Percentiles rank a stretch among this genome's conserved stretches.
Evolutionary conservation across 2,329 filamentous ascomycete species (phyloP).

Genomic region (Lecanicillium sp.): DNA sequence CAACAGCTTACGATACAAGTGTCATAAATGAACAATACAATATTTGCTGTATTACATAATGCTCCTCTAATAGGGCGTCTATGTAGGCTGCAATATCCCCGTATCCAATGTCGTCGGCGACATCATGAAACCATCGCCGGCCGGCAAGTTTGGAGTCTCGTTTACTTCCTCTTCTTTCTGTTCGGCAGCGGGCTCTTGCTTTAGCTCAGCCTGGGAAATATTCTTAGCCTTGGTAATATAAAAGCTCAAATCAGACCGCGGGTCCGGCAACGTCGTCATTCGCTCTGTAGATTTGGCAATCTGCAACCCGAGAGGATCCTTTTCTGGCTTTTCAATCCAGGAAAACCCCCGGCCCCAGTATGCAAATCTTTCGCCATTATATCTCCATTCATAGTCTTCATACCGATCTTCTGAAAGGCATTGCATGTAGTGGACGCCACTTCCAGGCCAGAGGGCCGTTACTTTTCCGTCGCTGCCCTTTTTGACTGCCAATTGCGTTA

Average conservation of each 20-base stretch:
- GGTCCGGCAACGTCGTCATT: slow-evolving; percentile 7
- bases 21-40: too few relatives aligned
- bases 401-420: slow-evolving; percentile 21
- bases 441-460: slow-evolving; percentile 32
- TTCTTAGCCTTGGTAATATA: slow-evolving; percentile 5
- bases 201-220: neutral
- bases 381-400: slow-evolving; percentile 17
- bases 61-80: too few relatives aligned
- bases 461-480: slow-evolving; percentile 28
- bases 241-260: slow-evolving; percentile 8
- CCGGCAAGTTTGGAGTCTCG: too few relatives aligned
- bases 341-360: slow-evolving; percentile 16
- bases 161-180: too few relatives aligned
- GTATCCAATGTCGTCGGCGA: too few relatives aligned
- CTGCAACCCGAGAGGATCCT: slow-evolving; percentile 12
- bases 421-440: slow-evolving; percentile 37
- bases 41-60: too few relatives aligned
- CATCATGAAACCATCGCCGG: too few relatives aligned
- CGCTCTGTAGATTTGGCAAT: slow-evolving; percentile 4
- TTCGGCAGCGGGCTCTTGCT: neutral
- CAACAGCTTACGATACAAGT: too few relatives aligned
- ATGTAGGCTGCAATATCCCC: too few relatives aligned
- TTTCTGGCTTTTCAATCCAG: slow-evolving; percentile 14
- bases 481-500: slow-evolving; percentile 10
- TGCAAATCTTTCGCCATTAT: slow-evolving; percentile 13